Evolutionary conservation across 202 grass and related monocot species (phyloP).

Genomic region (Panicum virgatum): DNA sequence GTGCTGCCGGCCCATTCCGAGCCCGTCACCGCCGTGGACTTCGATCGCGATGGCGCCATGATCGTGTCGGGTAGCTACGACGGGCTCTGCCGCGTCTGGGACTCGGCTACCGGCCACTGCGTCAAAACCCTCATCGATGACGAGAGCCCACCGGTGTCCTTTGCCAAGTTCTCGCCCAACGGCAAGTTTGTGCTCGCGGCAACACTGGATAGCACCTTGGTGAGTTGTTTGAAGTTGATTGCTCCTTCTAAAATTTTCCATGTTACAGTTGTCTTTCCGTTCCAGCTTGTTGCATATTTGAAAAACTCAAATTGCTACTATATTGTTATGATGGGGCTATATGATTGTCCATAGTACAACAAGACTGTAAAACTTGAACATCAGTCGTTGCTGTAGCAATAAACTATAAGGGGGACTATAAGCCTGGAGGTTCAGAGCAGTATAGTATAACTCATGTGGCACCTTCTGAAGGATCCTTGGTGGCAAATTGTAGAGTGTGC

Average conservation of each 20-base stretch:
- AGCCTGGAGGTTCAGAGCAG: not conserved
- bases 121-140: slow-evolving; percentile 94
- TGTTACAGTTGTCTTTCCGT: slow-evolving; percentile 1
- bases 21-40: slow-evolving; percentile 88
- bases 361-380: not conserved
- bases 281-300: slow-evolving; percentile 5
- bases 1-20: slow-evolving; percentile 90
- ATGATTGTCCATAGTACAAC: not conserved
- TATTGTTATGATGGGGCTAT: not conserved
- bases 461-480: not conserved
- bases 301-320: slow-evolving; percentile 4
- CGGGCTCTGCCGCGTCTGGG: slow-evolving; percentile 90
- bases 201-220: slow-evolving; percentile 86
- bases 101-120: slow-evolving; percentile 80
- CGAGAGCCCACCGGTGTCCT: slow-evolving; percentile 86
- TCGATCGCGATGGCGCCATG: slow-evolving; percentile 72
- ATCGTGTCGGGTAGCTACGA: slow-evolving; percentile 91
- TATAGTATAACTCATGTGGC: not conserved
- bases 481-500: not conserved
- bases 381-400: not conserved
- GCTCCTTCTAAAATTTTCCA: not conserved
- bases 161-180: slow-evolving; percentile 89
- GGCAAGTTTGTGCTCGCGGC: slow-evolving; percentile 91
- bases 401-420: not conserved
- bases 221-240: slow-evolving; percentile 46